Percentiles rank a stretch among this genome's conserved stretches.
These are phyloP conservation scores for Porodaedalea pini DNA, from an alignment of 1,284 basidiomycete species.

Conservation along the genomic window DNA sequence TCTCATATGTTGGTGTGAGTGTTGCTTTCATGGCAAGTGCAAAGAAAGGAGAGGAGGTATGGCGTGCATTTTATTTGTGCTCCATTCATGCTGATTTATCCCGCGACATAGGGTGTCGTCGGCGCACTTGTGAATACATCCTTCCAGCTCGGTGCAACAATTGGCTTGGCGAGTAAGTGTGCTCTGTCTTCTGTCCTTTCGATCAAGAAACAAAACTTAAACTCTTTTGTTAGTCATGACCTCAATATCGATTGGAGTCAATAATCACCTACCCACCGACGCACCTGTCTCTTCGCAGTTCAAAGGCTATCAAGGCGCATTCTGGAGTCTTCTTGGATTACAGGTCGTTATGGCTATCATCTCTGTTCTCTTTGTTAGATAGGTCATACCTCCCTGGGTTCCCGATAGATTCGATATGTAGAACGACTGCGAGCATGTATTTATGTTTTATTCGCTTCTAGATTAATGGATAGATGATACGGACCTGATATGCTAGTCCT, in stretches of 20 bases:
- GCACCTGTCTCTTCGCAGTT: not conserved
- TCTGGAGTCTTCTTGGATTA: conserved; percentile 20
- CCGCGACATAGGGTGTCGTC: conserved; percentile 16
- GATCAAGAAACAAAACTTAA: not conserved
- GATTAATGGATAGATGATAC: too few relatives aligned
- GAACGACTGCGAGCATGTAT: too few relatives aligned
- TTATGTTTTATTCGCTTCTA: too few relatives aligned
- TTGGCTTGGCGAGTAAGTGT: conserved; percentile 20
- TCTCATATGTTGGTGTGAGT: conserved; percentile 17
- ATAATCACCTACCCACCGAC: conserved; percentile 13
- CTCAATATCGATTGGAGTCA: conserved; percentile 14
- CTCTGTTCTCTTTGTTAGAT: conserved; percentile 14
- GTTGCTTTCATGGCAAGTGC: conserved; percentile 20
- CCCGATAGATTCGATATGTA: too few relatives aligned
- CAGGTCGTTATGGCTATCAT: conserved; percentile 11
- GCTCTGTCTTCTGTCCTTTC: not conserved
- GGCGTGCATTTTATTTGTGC: not conserved
- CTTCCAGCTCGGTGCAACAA: conserved; percentile 21
- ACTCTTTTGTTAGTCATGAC: conserved; percentile 11
- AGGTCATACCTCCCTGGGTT: too few relatives aligned
- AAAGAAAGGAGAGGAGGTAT: conserved; percentile 20
- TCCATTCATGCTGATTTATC: not conserved
- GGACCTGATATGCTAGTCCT: too few relatives aligned
- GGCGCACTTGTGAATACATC: conserved; percentile 22
- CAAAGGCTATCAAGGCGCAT: conserved; percentile 17